Evolutionary conservation across 345 rosid species (phyloP), one percentile per base, ranked within the genome.

Genomic region (Dovyalis caffra): DNA sequence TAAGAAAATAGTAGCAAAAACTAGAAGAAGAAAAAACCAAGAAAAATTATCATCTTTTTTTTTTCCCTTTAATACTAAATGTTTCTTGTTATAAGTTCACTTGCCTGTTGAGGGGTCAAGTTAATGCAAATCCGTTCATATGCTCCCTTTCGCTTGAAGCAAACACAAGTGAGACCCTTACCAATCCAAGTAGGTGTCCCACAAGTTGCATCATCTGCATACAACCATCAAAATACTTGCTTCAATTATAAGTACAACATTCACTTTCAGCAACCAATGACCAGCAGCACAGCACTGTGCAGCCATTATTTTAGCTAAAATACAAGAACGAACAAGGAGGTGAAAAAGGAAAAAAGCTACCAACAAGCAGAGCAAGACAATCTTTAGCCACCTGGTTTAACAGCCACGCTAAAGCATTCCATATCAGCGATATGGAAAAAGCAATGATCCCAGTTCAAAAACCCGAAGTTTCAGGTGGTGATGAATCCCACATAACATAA

Each of bases 151-250:
- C 93, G 79, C 84, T 95, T 85, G 82, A 91, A 92, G 78, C 99
- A 95, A 51, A 95, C 97, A 85, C 99, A 92, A 37, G 97, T 88
- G 47, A 95, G 87, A 40, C 97, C 95, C 80, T 86, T 95, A 35
- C 91, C 92, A 68, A 92, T 91, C 97, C 93, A 92, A 71, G 87
- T 82, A 66, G 94, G 92, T 3, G 90, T 76, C 74, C 86, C 88
- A 82, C 85, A 87, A 74, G 88, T 83, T 32, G 86, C 85, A 74
- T 77, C 90, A 70, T 88, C 98, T 88, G 86, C 84, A 70, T 18
- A 68, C 61, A 76, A 47, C 65, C 62, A 71, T 58, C 38, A 47
- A 16, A 40, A 32, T 58, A 43, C 10, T 37, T 35, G 40, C 57
- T 32, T 33, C 40, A 60, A 20, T 56, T 9, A 26, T 29, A 35